Conservation (phyloP, 2,329 filamentous ascomycete genomes). For the Calonectria ilicicola region DNA sequence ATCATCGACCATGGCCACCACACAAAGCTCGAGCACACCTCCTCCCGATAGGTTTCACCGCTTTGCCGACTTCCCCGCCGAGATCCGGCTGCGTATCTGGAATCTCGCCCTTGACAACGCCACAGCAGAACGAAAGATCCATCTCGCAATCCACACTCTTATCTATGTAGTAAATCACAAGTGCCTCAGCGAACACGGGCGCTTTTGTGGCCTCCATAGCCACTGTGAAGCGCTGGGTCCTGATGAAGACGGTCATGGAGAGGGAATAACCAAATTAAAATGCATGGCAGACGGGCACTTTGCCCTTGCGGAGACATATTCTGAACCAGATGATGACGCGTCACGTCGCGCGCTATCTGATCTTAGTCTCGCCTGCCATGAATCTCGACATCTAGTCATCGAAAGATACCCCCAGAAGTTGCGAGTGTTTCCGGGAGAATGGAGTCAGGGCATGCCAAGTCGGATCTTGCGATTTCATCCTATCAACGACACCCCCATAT, state of each 20-base stretch:
- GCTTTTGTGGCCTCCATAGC: background rate
- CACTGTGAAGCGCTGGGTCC: background rate
- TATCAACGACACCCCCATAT: background rate
- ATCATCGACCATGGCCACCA: background rate
- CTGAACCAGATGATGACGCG: background rate
- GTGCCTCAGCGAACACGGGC: background rate
- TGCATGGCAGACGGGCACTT: background rate
- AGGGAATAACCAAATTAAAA: background rate
- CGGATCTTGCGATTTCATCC: background rate
- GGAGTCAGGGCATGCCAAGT: background rate
- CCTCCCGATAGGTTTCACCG: background rate
- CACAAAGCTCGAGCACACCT: background rate
- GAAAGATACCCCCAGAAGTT: background rate
- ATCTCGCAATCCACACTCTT: background rate
- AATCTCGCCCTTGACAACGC: background rate
- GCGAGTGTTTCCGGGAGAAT: background rate
- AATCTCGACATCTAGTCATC: background rate
- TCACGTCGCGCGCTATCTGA: background rate
- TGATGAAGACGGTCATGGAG: background rate
- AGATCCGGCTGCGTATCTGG: background rate
- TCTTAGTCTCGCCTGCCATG: background rate
- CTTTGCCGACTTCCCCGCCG: background rate
- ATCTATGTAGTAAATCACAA: background rate
- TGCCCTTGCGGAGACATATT: background rate
- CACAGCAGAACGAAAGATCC: background rate